A percentile compares a stretch with the other conserved stretches of the same genome.
These are phyloP conservation scores for Pugionium dolabratum DNA, from an alignment of 345 rosid species.

Conservation along the genomic window DNA sequence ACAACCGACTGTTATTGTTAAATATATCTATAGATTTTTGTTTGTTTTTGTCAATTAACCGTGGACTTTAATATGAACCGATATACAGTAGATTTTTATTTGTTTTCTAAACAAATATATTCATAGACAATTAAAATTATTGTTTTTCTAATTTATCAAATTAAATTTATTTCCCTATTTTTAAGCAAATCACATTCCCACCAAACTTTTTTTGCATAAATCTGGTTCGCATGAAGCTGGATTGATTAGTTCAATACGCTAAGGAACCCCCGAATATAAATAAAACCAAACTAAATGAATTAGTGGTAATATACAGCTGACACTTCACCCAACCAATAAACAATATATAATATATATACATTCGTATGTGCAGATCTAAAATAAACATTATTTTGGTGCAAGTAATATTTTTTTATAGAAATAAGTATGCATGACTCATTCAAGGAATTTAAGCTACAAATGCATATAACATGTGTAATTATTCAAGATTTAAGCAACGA, in stretches of 20 bases:
- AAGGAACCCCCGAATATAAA: conserved; percentile 48
- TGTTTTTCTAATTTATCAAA: no score
- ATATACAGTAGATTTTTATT: no score
- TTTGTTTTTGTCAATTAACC: no score
- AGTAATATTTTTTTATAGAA: no score
- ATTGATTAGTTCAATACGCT: conserved; percentile 61
- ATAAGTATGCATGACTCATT: no score
- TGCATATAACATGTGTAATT: no score
- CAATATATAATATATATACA: conserved; percentile 7
- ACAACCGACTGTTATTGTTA: no score
- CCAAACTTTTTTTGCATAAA: conserved; percentile 16
- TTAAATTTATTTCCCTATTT: neutral
- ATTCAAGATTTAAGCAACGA: no score
- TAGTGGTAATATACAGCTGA: conserved; percentile 40
- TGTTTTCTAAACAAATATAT: no score
- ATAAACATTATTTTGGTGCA: conserved; percentile 25
- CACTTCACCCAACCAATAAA: conserved; percentile 45
- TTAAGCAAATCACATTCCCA: neutral
- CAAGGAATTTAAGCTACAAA: conserved; percentile 5
- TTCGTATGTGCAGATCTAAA: conserved; percentile 17
- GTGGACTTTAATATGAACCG: no score
- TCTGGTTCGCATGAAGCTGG: conserved; percentile 28
- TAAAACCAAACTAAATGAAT: conserved; percentile 17
- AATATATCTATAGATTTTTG: no score
- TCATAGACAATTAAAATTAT: no score